Evolutionary conservation across 331 rosid species (phyloP).

Genomic region (Rhamnella rubrinervis): DNA sequence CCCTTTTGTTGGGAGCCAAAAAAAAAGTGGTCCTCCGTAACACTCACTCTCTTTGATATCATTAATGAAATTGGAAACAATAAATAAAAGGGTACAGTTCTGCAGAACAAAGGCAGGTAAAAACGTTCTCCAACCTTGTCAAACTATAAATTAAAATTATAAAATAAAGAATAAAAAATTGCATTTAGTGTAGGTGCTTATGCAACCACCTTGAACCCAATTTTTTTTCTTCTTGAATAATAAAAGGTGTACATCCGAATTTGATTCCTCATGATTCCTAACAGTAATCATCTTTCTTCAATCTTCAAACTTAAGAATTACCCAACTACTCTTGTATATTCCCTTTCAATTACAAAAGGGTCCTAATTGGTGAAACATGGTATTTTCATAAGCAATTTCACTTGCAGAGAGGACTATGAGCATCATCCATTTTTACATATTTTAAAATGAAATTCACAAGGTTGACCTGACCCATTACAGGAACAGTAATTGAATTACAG

Average conservation of each 20-base stretch:
- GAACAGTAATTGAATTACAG: no score
- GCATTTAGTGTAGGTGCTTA: slow-evolving; percentile 34
- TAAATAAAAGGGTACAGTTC: not conserved
- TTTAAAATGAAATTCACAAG: not conserved
- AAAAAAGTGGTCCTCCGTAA: slow-evolving; percentile 7
- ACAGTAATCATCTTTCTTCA: slow-evolving; percentile 27
- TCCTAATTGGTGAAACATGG: slow-evolving; percentile 13
- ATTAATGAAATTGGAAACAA: slow-evolving; percentile 6
- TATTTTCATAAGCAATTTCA: not conserved
- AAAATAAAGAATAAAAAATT: not conserved
- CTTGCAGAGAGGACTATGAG: no score
- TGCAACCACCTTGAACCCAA: slow-evolving; percentile 46
- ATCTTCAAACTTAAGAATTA: slow-evolving; percentile 42
- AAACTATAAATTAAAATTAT: not conserved
- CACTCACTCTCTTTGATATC: slow-evolving; percentile 3
- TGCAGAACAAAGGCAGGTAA: slow-evolving; percentile 6
- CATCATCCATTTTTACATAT: not conserved
- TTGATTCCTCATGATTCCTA: slow-evolving; percentile 38
- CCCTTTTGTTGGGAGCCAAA: not conserved
- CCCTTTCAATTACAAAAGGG: slow-evolving; percentile 18
- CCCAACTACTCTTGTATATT: slow-evolving; percentile 30
- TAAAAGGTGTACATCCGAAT: slow-evolving; percentile 19
- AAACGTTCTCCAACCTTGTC: slow-evolving; percentile 2
- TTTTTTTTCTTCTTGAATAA: slow-evolving; percentile 21
- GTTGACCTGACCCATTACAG: no score